Conservation (phyloP, 768 basidiomycete genomes). For the Naganishia friedmannii region DNA sequence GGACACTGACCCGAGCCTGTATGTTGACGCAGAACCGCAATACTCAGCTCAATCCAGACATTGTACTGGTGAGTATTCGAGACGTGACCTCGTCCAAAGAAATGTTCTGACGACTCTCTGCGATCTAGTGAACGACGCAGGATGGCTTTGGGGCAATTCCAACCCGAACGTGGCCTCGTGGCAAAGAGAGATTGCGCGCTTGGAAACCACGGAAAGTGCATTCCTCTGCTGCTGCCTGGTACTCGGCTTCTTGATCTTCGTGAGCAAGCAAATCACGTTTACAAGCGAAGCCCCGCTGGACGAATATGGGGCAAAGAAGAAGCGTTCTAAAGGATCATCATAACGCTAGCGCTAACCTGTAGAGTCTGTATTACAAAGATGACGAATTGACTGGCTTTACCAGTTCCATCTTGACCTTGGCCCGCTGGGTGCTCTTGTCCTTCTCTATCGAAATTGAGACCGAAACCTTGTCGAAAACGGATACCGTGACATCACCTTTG, state of each 20-base stretch:
- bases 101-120: background rate
- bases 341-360: background rate
- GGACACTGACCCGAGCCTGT: too few relatives aligned
- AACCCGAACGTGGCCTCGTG: background rate
- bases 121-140: background rate
- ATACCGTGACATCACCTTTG: conserved; percentile 59
- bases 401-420: conserved; percentile 64
- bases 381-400: conserved; percentile 43
- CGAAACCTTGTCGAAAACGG: conserved; percentile 88
- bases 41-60: background rate
- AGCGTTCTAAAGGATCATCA: conserved; percentile 5
- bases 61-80: background rate
- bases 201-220: conserved; percentile 11
- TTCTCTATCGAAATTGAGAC: conserved; percentile 92
- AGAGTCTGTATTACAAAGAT: conserved; percentile 31
- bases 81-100: too few relatives aligned
- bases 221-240: conserved; percentile 23
- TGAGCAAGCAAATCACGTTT: conserved; percentile 20
- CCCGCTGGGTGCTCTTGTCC: conserved; percentile 87
- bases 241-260: conserved; percentile 13
- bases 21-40: too few relatives aligned
- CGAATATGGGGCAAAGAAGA: conserved; percentile 16
- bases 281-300: background rate
- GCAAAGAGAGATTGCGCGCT: conserved; percentile 8
- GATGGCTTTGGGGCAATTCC: conserved; percentile 1